These are phyloP conservation scores for Ophiostoma australiae DNA, from an alignment of 2,329 filamentous ascomycete species.

Conservation along the genomic window DNA sequence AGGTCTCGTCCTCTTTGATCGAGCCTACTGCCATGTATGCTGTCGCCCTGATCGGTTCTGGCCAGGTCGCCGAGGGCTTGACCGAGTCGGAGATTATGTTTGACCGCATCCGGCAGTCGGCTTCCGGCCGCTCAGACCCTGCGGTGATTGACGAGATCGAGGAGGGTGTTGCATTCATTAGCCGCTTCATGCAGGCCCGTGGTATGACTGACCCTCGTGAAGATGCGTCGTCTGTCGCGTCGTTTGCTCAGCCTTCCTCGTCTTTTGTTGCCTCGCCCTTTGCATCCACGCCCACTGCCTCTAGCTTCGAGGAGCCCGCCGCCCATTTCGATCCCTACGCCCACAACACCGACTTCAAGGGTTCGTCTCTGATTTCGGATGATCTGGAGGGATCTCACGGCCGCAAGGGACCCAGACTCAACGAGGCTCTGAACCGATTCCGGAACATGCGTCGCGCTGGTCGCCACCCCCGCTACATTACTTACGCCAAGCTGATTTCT, in stretches of 20 bases:
- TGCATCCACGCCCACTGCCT: slow-evolving; percentile 51
- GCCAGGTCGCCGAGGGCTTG: slow-evolving; percentile 76
- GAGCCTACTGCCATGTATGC: slow-evolving; percentile 89
- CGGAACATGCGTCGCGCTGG: slow-evolving; percentile 90
- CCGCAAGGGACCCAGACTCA: slow-evolving; percentile 66
- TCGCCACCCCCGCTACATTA: slow-evolving; percentile 90
- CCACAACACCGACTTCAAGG: slow-evolving; percentile 85
- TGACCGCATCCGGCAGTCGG: slow-evolving; percentile 65
- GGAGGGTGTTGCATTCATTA: slow-evolving; percentile 70
- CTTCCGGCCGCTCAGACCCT: slow-evolving; percentile 39
- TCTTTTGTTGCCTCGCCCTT: slow-evolving; percentile 50
- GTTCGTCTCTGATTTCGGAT: slow-evolving; percentile 84
- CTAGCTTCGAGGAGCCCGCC: slow-evolving; percentile 65
- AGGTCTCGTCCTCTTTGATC: slow-evolving; percentile 62
- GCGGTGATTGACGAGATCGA: slow-evolving; percentile 76
- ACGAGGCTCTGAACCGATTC: slow-evolving; percentile 76
- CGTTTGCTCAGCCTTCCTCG: slow-evolving; percentile 30
- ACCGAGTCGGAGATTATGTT: slow-evolving; percentile 81
- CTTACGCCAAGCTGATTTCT: slow-evolving; percentile 90
- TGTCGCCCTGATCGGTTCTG: slow-evolving; percentile 79
- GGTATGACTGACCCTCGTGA: slow-evolving; percentile 53
- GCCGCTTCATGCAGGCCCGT: slow-evolving; percentile 54
- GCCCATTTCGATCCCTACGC: slow-evolving; percentile 75
- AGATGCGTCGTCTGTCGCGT: slow-evolving; percentile 42
- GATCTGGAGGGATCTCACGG: slow-evolving; percentile 76